These are phyloP conservation scores for Exophiala alcalophila DNA, from an alignment of 2,329 filamentous ascomycete genomes.

Conservation along the genomic window DNA sequence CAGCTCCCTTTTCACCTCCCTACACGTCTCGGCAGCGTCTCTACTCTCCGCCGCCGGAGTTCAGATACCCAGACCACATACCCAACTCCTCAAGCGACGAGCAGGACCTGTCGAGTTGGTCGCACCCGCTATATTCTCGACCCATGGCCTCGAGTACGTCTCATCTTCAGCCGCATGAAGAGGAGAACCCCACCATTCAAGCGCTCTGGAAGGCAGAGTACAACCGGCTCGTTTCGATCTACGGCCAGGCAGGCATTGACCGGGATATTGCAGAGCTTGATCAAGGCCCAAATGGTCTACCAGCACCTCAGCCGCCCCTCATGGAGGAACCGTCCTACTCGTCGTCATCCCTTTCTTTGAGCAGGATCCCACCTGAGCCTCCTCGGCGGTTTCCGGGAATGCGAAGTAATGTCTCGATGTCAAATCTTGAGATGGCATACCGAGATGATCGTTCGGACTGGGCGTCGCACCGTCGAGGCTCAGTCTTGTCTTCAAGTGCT, in stretches of 20 bases:
- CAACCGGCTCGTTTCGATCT: slow-evolving; percentile 27
- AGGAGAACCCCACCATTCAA: slow-evolving; percentile 27
- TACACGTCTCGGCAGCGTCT: too few species aligned
- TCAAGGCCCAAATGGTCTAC: slow-evolving; percentile 1
- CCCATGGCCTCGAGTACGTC: slow-evolving; percentile 22
- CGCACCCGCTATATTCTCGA: slow-evolving; percentile 8
- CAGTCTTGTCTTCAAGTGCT: slow-evolving; percentile 25
- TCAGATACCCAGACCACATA: slow-evolving; percentile 1
- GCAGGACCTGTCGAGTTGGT: slow-evolving; percentile 13
- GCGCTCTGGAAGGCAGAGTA: slow-evolving; percentile 32
- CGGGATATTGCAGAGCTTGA: slow-evolving; percentile 12
- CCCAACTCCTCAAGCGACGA: slow-evolving; percentile 1
- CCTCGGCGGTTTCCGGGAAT: not conserved
- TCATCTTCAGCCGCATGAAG: slow-evolving; percentile 19
- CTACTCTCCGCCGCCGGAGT: too few species aligned
- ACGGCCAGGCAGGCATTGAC: slow-evolving; percentile 21
- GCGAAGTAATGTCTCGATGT: slow-evolving; percentile 8
- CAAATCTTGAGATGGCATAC: slow-evolving; percentile 16
- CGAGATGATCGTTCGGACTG: slow-evolving; percentile 25
- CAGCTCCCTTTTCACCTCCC: too few species aligned
- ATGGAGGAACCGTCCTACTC: slow-evolving; percentile 2
- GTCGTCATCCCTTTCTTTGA: slow-evolving; percentile 12
- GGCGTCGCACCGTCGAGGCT: slow-evolving; percentile 25
- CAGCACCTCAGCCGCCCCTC: not conserved
- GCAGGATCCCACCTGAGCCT: slow-evolving; percentile 3